These are phyloP conservation scores for Echeveria elegans DNA, from an alignment of 164 flowering plant genomes.

Conservation along the genomic window DNA sequence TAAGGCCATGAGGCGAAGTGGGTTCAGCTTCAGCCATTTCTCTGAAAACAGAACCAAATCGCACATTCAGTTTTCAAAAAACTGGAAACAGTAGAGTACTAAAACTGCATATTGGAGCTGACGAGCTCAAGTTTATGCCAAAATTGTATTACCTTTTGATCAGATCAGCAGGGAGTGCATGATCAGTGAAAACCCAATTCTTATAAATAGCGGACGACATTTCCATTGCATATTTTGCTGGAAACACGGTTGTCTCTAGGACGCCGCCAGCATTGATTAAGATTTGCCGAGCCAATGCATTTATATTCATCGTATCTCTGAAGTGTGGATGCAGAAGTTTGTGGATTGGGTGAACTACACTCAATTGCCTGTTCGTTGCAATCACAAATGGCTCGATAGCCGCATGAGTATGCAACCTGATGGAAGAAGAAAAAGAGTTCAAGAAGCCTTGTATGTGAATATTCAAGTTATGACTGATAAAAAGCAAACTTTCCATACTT, in stretches of 20 bases:
- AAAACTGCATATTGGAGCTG: not conserved
- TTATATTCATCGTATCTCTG: conserved; percentile 80
- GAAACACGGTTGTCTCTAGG: conserved; percentile 72
- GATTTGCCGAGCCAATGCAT: conserved; percentile 73
- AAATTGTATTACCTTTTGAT: conserved; percentile 20
- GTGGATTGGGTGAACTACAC: conserved; percentile 72
- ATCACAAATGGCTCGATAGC: conserved; percentile 80
- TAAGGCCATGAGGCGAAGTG: conserved; percentile 40
- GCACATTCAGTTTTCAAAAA: not conserved
- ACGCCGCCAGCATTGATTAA: conserved; percentile 76
- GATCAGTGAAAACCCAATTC: conserved; percentile 65
- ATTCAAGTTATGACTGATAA: no score
- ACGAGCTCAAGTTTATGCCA: not conserved
- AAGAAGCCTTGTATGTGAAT: not conserved
- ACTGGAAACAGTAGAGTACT: not conserved
- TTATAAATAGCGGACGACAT: conserved; percentile 63
- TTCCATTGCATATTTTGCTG: conserved; percentile 66
- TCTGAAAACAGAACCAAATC: not conserved
- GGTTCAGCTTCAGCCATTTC: not conserved
- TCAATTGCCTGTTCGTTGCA: conserved; percentile 72
- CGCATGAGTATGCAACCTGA: conserved; percentile 56
- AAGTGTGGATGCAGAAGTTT: conserved; percentile 87
- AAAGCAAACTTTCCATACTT: not conserved
- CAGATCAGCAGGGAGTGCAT: conserved; percentile 73
- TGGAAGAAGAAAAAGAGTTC: not conserved